A percentile compares a stretch with the other conserved stretches of the same genome.
These are phyloP conservation scores for Fraxinus nigra DNA, from an alignment of 305 asterid species.

Conservation along the genomic window DNA sequence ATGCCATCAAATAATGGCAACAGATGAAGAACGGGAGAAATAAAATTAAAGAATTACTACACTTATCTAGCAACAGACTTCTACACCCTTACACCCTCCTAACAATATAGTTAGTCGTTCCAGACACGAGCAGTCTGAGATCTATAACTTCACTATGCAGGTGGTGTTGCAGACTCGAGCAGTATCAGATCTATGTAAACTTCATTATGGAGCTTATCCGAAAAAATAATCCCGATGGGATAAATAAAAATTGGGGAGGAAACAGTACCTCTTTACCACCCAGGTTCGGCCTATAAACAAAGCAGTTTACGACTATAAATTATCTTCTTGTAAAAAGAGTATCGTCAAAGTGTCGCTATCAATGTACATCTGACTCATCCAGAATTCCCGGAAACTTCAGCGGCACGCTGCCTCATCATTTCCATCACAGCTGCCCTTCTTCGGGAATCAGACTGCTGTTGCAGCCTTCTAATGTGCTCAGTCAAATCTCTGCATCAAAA, in stretches of 20 bases:
- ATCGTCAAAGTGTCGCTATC: slow-evolving; percentile 3
- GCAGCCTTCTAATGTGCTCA: slow-evolving; percentile 55
- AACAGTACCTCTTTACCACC: slow-evolving; percentile 17
- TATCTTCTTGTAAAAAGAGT: slow-evolving; percentile 14
- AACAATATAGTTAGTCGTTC: slow-evolving; percentile 7
- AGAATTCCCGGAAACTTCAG: slow-evolving; percentile 40
- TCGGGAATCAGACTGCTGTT: slow-evolving; percentile 66
- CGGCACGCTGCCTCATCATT: slow-evolving; percentile 78
- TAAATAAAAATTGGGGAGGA: slow-evolving; percentile 1
- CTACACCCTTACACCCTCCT: slow-evolving; percentile 4
- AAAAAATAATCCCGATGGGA: slow-evolving; percentile 7
- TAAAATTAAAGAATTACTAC: slow-evolving; percentile 33
- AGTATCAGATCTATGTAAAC: slow-evolving; percentile 18
- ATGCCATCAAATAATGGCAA: slow-evolving; percentile 23
- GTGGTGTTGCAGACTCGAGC: background rate
- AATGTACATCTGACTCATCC: slow-evolving; percentile 32
- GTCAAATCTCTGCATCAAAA: slow-evolving; percentile 50
- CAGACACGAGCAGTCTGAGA: slow-evolving; percentile 4
- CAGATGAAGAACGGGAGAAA: slow-evolving; percentile 18
- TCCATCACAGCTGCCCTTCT: slow-evolving; percentile 74
- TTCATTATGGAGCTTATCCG: slow-evolving; percentile 26
- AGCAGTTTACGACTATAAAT: slow-evolving; percentile 8
- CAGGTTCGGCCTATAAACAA: background rate
- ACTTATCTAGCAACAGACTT: slow-evolving; percentile 11
- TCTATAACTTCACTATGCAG: slow-evolving; percentile 27